These are phyloP conservation scores for Lichtheimia ramosa DNA, from an alignment of 371 early-diverging fungal genomes.

Conservation along the genomic window DNA sequence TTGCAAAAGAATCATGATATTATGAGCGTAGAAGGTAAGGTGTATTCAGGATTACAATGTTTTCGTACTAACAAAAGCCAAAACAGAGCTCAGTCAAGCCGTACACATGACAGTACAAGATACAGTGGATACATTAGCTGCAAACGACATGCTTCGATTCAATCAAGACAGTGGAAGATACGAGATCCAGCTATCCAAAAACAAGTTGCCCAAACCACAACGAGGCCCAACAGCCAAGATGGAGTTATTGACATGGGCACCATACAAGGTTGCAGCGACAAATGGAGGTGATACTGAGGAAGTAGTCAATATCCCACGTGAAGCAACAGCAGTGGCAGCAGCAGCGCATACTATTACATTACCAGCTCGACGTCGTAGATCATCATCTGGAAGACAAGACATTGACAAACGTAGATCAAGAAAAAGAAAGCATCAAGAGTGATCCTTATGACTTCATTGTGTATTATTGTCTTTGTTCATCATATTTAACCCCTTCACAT, in stretches of 20 bases:
- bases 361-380: too few species aligned
- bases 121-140: constrained; percentile 69
- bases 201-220: not conserved
- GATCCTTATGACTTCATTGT: too few species aligned
- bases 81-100: constrained; percentile 52
- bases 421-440: too few species aligned
- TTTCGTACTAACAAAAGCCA: not conserved
- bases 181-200: not conserved
- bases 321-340: constrained; percentile 4
- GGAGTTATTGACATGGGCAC: constrained; percentile 18
- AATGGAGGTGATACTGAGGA: constrained; percentile 7
- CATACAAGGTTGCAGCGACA: constrained; percentile 8
- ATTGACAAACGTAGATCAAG: too few species aligned
- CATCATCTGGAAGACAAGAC: too few species aligned
- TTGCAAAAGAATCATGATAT: constrained; percentile 30
- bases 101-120: constrained; percentile 77
- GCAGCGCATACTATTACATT: not conserved
- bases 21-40: constrained; percentile 47
- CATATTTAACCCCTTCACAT: too few species aligned
- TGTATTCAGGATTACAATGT: not conserved
- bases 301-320: constrained; percentile 16
- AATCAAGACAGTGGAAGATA: constrained; percentile 6
- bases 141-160: constrained; percentile 46
- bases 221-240: constrained; percentile 6
- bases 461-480: too few species aligned